Evolutionary conservation across 176 grass and related monocot species (phyloP), one percentile per base, ranked within the genome.

Genomic region (Ensete ventricosum): DNA sequence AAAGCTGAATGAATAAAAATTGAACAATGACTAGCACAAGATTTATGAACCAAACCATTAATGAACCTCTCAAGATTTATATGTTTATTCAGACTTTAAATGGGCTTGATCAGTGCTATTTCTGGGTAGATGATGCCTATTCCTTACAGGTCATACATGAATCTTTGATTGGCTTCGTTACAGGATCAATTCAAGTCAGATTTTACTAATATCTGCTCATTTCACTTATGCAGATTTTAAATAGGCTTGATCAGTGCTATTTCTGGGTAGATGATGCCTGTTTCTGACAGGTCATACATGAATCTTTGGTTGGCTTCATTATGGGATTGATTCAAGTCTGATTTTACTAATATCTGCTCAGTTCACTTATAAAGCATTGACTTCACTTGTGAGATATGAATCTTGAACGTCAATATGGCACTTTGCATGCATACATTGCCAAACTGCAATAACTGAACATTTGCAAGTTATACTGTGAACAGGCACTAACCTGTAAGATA

Each of bases 401-500:
- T 6, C 34, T 43, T 43, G 34, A 43, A 6, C 4, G 5, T 43
- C 34, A 43, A 43, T 43, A 43, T 43, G 34, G 4, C 34, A 43
- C 34, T 43, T 70, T 70, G 67, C 67, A 70, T 21, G 8, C 34
- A 70, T 73, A 55, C 11, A 55, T 26, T 14, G 21, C 21, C 71
- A 73, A 54, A 54, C 51, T 25, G n/a, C 22, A 73, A 53, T 5
- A 55, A 53, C 54, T 6, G 8, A 9, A 54, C 72, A 54, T 26
- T 13, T 25, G 52, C 52, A 26, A 55, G 64, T 34, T 57, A 78
- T 55, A 78, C 52, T 20, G 14, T 25, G 55, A 70, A 69, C 2
- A 51, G 1, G 27, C 9, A 79, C 76, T 64, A 48, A 98, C 95
- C 90, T 23, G 79, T 91, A 50, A 98, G 84, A 70, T 98, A 98